These are phyloP conservation scores for Friedmanniomyces endolithicus DNA, from an alignment of 495 filamentous ascomycete species.

Conservation along the genomic window DNA sequence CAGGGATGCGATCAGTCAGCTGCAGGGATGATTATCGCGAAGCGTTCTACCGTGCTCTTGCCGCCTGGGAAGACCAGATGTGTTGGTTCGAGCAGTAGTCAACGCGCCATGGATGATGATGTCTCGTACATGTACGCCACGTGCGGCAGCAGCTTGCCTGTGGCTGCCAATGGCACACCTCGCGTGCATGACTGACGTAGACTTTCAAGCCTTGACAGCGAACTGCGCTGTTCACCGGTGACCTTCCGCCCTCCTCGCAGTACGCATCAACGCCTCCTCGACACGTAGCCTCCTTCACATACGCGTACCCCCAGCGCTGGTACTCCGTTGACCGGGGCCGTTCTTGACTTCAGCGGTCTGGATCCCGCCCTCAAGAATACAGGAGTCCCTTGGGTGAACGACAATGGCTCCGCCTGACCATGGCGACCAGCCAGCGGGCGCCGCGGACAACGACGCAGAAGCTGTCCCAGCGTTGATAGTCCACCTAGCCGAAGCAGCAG, in stretches of 20 bases:
- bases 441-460: not conserved
- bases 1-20: too few species aligned
- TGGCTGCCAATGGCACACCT: too few species aligned
- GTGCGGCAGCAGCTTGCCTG: not conserved
- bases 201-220: not conserved
- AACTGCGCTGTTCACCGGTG: not conserved
- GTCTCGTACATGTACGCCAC: not conserved
- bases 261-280: too few species aligned
- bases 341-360: not conserved
- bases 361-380: not conserved
- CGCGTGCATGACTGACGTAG: not conserved
- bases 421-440: not conserved
- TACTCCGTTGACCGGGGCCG: too few species aligned
- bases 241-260: not conserved
- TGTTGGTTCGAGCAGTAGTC: too few species aligned
- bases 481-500: conserved; percentile 4
- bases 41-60: too few species aligned
- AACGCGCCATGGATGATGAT: too few species aligned
- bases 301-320: too few species aligned
- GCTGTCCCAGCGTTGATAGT: not conserved
- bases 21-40: too few species aligned
- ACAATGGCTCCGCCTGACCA: not conserved
- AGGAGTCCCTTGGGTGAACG: not conserved
- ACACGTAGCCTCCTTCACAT: too few species aligned
- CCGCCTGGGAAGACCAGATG: too few species aligned